Conservation (phyloP, 2,329 filamentous ascomycete species). For the Furcasterigmium furcatum region DNA sequence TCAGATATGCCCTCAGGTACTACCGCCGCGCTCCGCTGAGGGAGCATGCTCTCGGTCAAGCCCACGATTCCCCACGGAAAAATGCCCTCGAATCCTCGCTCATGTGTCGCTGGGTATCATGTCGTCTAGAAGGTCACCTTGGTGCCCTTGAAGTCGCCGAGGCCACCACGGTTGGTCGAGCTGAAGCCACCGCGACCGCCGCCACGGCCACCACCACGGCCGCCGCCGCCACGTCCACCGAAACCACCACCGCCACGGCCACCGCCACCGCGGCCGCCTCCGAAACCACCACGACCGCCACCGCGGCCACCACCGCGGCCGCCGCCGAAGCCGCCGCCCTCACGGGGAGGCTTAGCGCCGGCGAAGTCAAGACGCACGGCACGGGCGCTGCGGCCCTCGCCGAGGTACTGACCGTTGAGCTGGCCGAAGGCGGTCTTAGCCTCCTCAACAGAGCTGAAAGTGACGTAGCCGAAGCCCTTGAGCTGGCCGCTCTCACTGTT, state of each 20-base stretch:
- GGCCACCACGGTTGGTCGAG: slow-evolving; percentile 32
- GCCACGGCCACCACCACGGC: slow-evolving; percentile 47
- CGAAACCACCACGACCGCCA: slow-evolving; percentile 43
- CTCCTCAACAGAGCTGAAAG: slow-evolving; percentile 78
- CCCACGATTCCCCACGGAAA: slow-evolving; percentile 42
- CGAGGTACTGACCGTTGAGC: slow-evolving; percentile 64
- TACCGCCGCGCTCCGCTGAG: slow-evolving; percentile 34
- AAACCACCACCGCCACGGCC: slow-evolving; percentile 40
- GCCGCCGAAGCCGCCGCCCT: slow-evolving; percentile 46
- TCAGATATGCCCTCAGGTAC: slow-evolving; percentile 47
- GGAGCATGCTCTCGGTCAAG: slow-evolving; percentile 46
- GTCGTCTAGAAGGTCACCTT: slow-evolving; percentile 67
- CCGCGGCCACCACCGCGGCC: slow-evolving; percentile 47
- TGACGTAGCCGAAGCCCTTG: slow-evolving; percentile 93
- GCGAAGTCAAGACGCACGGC: slow-evolving; percentile 81
- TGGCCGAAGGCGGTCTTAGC: slow-evolving; percentile 70
- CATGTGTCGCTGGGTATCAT: slow-evolving; percentile 27
- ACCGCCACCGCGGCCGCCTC: slow-evolving; percentile 36
- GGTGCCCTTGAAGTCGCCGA: slow-evolving; percentile 59
- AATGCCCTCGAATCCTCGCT: slow-evolving; percentile 33
- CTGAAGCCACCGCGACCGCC: slow-evolving; percentile 52
- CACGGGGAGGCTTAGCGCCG: slow-evolving; percentile 60
- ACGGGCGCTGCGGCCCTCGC: slow-evolving; percentile 66
- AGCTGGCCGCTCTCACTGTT: slow-evolving; percentile 71
- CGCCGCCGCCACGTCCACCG: slow-evolving; percentile 43